Evolutionary conservation across 352 stramenopile species (phyloP).

Genomic region (Globisporangium nunn): DNA sequence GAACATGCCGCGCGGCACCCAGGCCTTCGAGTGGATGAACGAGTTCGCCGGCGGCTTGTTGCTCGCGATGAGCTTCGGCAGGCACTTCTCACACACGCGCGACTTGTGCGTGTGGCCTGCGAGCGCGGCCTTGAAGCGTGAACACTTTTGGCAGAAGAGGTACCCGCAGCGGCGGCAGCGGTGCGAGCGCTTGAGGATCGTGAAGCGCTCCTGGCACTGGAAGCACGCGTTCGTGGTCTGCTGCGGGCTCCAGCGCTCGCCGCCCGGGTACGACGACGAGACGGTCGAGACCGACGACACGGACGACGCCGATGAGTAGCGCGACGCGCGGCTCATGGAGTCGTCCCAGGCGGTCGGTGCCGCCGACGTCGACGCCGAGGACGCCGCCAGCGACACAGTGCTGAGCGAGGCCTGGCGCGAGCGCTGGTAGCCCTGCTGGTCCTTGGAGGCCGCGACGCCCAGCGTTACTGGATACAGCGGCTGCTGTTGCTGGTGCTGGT

Average conservation of each 20-base stretch:
- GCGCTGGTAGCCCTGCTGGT: conserved; percentile 12
- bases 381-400: conserved; percentile 9
- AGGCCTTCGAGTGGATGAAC: conserved; percentile 84
- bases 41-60: conserved; percentile 72
- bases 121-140: conserved; percentile 66
- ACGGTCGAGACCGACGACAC: conserved; percentile 28
- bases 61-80: conserved; percentile 74
- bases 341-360: conserved; percentile 23
- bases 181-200: conserved; percentile 71
- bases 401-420: conserved; percentile 46
- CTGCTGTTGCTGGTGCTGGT: conserved; percentile 2
- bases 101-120: conserved; percentile 81
- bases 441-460: neutral
- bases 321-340: conserved; percentile 27
- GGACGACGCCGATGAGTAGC: conserved; percentile 49
- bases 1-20: conserved; percentile 80
- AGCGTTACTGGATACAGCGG: no score
- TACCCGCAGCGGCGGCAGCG: conserved; percentile 75
- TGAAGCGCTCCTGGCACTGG: conserved; percentile 77
- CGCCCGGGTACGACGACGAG: conserved; percentile 23
- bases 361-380: conserved; percentile 6
- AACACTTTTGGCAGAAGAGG: conserved; percentile 81
- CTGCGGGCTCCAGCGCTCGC: conserved; percentile 62
- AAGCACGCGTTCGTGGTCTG: conserved; percentile 68
- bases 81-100: conserved; percentile 77